phyloP scores from a whole-genome alignment of 1,284 basidiomycete species.

The Ceratobasidium sp. region DNA sequence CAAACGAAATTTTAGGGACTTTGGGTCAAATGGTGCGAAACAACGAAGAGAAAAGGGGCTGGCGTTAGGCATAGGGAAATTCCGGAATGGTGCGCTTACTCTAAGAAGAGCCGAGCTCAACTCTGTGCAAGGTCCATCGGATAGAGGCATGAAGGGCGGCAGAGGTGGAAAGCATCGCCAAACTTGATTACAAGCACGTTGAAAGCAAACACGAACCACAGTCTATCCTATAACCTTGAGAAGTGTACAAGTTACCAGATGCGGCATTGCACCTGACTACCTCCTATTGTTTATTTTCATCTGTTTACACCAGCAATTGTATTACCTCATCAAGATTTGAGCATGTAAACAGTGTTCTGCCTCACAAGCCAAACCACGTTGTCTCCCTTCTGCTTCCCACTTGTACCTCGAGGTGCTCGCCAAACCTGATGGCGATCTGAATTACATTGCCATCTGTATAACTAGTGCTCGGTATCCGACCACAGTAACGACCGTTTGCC shows the following conservation, averaged over 20 bases:
- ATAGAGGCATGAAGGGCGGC: not conserved
- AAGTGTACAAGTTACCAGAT: no score
- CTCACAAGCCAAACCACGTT: conserved; percentile 31
- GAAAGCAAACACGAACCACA: not conserved
- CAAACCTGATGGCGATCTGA: conserved; percentile 35
- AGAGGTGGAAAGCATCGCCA: conserved; percentile 18
- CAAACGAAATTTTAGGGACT: conserved; percentile 21
- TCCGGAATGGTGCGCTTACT: conserved; percentile 34
- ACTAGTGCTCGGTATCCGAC: not conserved
- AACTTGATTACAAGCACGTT: not conserved
- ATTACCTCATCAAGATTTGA: conserved; percentile 41
- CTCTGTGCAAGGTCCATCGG: conserved; percentile 22
- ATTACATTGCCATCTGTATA: conserved; percentile 13
- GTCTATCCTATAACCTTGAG: not conserved
- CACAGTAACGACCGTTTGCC: not conserved
- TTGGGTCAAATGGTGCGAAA: conserved; percentile 14
- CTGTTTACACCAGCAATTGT: conserved; percentile 4
- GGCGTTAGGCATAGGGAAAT: conserved; percentile 36
- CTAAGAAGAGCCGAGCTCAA: conserved; percentile 21
- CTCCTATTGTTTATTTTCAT: conserved; percentile 34
- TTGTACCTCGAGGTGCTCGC: conserved; percentile 34
- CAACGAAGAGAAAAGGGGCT: conserved; percentile 27
- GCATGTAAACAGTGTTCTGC: conserved; percentile 7
- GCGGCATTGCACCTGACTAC: not conserved
- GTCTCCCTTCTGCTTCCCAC: conserved; percentile 12